These are phyloP conservation scores for Suillus cothurnatus DNA, from an alignment of 768 basidiomycete species.

Conservation along the genomic window DNA sequence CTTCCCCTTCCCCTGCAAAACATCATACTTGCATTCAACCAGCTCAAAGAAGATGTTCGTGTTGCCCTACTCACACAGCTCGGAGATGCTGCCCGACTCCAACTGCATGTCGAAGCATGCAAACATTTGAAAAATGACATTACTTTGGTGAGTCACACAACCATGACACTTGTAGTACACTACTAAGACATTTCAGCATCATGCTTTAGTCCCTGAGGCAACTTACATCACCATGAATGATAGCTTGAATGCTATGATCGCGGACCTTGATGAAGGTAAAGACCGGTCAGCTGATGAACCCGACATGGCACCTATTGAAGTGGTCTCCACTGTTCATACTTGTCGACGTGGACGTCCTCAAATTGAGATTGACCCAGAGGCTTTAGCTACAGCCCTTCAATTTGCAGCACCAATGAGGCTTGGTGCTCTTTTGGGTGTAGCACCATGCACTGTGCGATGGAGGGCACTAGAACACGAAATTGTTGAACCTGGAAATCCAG, in stretches of 20 bases:
- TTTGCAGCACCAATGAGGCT: background rate
- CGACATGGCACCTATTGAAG: background rate
- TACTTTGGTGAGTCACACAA: background rate
- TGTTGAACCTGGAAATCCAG: background rate
- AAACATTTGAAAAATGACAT: background rate
- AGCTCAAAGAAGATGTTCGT: background rate
- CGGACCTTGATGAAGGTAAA: background rate
- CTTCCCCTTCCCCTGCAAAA: background rate
- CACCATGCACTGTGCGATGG: background rate
- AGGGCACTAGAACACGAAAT: background rate
- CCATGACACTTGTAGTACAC: background rate
- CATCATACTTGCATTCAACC: background rate
- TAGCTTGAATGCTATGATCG: background rate
- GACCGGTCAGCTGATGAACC: background rate
- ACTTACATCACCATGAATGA: background rate
- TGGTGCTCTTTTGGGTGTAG: background rate
- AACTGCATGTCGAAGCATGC: background rate
- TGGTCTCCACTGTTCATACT: background rate
- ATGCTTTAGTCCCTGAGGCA: background rate
- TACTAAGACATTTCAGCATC: background rate
- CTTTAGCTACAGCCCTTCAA: background rate
- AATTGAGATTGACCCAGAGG: background rate
- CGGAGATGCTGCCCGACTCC: background rate
- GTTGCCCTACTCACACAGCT: background rate
- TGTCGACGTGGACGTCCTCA: background rate